Evolutionary conservation across 2,329 filamentous ascomycete species (phyloP).

Genomic region (Leptographium flavum): DNA sequence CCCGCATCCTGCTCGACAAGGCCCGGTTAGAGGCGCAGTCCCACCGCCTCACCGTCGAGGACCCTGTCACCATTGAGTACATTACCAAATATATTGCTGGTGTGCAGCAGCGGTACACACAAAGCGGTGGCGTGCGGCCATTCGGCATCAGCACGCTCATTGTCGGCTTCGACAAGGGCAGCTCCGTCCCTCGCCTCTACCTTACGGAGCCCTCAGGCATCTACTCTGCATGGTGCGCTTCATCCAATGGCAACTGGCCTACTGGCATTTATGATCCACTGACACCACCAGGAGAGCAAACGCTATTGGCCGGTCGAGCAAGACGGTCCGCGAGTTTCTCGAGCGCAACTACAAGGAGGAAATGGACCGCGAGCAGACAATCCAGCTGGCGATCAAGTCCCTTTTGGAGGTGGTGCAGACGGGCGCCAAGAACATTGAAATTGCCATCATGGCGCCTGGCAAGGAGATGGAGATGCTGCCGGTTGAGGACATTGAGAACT

Average conservation of each 20-base stretch:
- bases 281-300: constrained; percentile 77
- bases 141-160: constrained; percentile 97
- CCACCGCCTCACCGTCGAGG: constrained; percentile 91
- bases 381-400: constrained; percentile 95
- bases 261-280: constrained; percentile 1
- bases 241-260: neutral
- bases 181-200: constrained; percentile 78
- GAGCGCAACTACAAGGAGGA: constrained; percentile 98
- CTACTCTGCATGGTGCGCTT: constrained; percentile 84
- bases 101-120: constrained; percentile 97
- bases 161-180: constrained; percentile 94
- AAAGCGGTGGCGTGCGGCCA: constrained; percentile 95
- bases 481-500: constrained; percentile 89
- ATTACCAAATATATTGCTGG: constrained; percentile 98
- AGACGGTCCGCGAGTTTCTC: constrained; percentile 96
- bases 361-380: constrained; percentile 92
- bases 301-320: constrained; percentile 93
- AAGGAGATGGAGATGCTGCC: constrained; percentile 87
- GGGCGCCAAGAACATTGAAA: constrained; percentile 98
- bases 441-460: constrained; percentile 91
- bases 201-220: constrained; percentile 99
- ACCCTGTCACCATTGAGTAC: constrained; percentile 96
- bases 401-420: constrained; percentile 96
- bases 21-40: constrained; percentile 94
- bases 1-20: constrained; percentile 95